A percentile compares a stretch with the other conserved stretches of the same genome.
Evolutionary conservation across 2,329 filamentous ascomycete species (phyloP).

Genomic region (Cladosporium phlei): DNA sequence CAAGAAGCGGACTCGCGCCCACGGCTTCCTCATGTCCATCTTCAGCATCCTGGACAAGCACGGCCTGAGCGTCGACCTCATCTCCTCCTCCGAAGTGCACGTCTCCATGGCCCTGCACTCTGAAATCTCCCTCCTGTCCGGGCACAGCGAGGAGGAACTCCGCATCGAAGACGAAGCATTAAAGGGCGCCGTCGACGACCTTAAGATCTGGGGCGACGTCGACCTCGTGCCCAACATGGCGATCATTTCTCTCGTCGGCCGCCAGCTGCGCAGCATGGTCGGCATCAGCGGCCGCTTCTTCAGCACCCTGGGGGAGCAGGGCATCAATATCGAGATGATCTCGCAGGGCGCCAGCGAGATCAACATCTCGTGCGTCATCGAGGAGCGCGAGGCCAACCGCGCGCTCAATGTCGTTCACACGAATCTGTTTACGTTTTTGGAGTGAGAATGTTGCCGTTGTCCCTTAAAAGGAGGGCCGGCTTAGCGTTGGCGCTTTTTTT

Average conservation of each 20-base stretch:
- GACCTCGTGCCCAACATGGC: constrained; percentile 90
- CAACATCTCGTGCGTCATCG: constrained; percentile 97
- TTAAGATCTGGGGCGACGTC: constrained; percentile 79
- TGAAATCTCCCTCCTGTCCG: constrained; percentile 54
- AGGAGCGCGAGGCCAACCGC: constrained; percentile 81
- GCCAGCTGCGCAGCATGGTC: constrained; percentile 94
- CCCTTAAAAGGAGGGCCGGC: constrained; percentile 7
- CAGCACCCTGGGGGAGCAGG: constrained; percentile 84
- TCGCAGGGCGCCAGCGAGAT: constrained; percentile 98
- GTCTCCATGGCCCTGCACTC: constrained; percentile 95
- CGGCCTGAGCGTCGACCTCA: constrained; percentile 87
- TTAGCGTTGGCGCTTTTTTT: constrained; percentile 12
- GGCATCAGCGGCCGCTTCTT: constrained; percentile 95
- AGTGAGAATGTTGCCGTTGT: constrained; percentile 42
- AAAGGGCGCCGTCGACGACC: constrained; percentile 57
- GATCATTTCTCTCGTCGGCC: constrained; percentile 88
- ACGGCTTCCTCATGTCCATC: constrained; percentile 91
- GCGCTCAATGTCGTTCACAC: constrained; percentile 96
- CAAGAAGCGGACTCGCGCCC: constrained; percentile 91
- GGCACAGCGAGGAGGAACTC: constrained; percentile 43
- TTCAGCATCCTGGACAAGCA: constrained; percentile 86
- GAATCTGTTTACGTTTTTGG: constrained; percentile 91
- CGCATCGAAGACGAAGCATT: constrained; percentile 45
- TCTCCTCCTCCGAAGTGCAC: constrained; percentile 94
- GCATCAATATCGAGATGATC: constrained; percentile 99